phyloP scores from a whole-genome alignment of 192 early-diverging fungal species.

The Podochytrium sp. region DNA sequence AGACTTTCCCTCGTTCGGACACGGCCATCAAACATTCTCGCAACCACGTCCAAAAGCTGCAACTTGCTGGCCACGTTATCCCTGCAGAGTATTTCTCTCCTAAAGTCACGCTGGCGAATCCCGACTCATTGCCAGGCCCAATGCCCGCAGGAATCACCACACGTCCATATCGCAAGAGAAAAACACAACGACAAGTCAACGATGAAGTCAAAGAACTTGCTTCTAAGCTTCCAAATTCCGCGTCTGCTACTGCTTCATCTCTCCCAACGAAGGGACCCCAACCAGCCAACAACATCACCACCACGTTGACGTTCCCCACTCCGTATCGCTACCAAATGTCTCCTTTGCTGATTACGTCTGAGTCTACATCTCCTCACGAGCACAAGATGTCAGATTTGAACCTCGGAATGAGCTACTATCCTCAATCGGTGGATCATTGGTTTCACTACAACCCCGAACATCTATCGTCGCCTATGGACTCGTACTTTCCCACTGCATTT shows the following conservation, averaged over 20 bases:
- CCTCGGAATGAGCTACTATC: neutral
- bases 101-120: neutral
- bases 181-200: no score
- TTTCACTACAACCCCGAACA: no score
- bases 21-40: slow-evolving; percentile 24
- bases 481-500: no score
- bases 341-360: neutral
- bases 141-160: neutral
- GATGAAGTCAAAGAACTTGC: no score
- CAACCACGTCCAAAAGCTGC: slow-evolving; percentile 5
- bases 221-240: no score
- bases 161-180: neutral
- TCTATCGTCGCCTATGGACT: no score
- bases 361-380: neutral
- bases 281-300: neutral
- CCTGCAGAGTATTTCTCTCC: neutral
- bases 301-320: neutral
- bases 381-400: neutral
- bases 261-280: no score
- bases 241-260: no score
- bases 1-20: slow-evolving; percentile 21
- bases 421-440: no score
- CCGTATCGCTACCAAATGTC: neutral
- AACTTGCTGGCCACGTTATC: slow-evolving; percentile 15
- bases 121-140: neutral